Base-by-base conservation (phyloP, 768 basidiomycete genomes). In the Neoboletus brunneissimus region DNA sequence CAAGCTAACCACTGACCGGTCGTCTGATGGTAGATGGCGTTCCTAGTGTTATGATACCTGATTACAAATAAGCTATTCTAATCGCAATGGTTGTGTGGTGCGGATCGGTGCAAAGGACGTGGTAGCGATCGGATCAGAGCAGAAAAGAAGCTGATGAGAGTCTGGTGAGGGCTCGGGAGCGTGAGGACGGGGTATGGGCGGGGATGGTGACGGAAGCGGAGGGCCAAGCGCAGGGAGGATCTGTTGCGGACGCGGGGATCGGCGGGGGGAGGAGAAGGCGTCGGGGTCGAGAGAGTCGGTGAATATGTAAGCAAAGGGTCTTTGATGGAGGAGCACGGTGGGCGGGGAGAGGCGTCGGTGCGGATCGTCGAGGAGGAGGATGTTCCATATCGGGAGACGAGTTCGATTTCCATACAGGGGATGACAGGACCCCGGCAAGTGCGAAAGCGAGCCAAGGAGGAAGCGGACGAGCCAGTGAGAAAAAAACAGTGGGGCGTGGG, bases 31-130 rank as follows among this genome's bases (percentile, higher is more conserved):
- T 54, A 60, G 62, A 64, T 55, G 58, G 57, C 38, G 50, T 60
- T 55, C 59, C 55, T 71, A 69, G 61, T 72, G 65, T 23, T 68
- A 72, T 53, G 58, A 70, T 72, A 69, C 61, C 61, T 71, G 63
- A 70, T 54, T 58, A 65, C 52, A 56, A 56, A 67, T 51, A 54
- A 61, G 51, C 66, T 64, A 68, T 72, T 64, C 61, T 69, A 69
- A 72, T 72, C 23, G 56, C 23, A 55, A 29, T 52, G 45, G 45
- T 25, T 25, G 55, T 54, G 54, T 6, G 5, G 20, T 44, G 29
- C 12, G 40, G 43, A 38, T 53, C 53, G 40, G 34, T 45, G 57
- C 1, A 16, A 16, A 34, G 32, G 32, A 5, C 12, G 32, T 34
- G 38, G 53, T 32, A 43, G 58, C 23, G 58, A 64, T 53, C 49